Percentiles rank a stretch among this genome's conserved stretches.
Conservation (phyloP, 768 basidiomycete genomes). For the Symmetrospora coprosmae region DNA sequence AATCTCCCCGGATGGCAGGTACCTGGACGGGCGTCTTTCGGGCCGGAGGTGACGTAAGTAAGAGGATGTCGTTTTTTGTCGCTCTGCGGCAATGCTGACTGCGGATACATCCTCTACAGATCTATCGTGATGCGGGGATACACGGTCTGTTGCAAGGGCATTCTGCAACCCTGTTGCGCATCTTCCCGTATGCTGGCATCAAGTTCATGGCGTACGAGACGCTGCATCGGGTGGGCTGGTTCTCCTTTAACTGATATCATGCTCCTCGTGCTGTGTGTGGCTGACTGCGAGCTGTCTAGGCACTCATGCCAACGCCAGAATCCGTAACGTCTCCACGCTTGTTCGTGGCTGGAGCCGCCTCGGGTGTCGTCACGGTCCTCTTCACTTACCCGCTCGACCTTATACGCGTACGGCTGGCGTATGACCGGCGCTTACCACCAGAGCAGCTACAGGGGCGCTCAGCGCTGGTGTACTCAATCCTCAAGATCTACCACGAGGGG, state of each 20-base stretch:
- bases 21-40: constrained; percentile 70
- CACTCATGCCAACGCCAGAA: constrained; percentile 69
- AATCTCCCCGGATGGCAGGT: constrained; percentile 44
- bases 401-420: constrained; percentile 89
- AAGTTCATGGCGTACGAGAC: constrained; percentile 96
- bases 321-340: constrained; percentile 63
- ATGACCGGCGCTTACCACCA: constrained; percentile 45
- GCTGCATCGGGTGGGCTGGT: constrained; percentile 51
- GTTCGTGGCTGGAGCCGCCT: constrained; percentile 72
- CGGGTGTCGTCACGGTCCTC: constrained; percentile 75
- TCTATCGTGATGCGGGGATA: constrained; percentile 47
- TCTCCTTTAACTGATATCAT: background rate
- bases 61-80: background rate
- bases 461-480: constrained; percentile 31
- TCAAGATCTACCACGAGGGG: constrained; percentile 30
- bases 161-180: constrained; percentile 78
- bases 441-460: constrained; percentile 4
- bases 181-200: constrained; percentile 93
- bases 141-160: constrained; percentile 88
- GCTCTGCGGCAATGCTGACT: background rate
- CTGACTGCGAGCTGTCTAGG: too few relatives aligned
- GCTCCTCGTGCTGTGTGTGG: background rate
- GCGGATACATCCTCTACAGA: constrained; percentile 40
- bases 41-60: constrained; percentile 43
- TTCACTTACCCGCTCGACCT: constrained; percentile 92